Evolutionary conservation across 805 yeast genomes (phyloP).

Genomic region (Sugiyamaella marilandica): DNA sequence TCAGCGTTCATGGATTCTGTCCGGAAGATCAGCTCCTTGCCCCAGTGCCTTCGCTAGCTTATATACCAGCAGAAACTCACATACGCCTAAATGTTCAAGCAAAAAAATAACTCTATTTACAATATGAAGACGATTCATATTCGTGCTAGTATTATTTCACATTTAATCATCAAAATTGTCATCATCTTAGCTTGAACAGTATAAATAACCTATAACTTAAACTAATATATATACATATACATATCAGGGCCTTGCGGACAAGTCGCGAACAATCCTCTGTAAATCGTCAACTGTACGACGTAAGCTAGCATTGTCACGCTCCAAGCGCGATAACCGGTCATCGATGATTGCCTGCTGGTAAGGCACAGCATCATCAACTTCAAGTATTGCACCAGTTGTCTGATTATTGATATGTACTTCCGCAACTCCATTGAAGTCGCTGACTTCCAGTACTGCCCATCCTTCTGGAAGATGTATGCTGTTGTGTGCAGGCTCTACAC

Average conservation of each 20-base stretch:
- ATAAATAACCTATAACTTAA: no score
- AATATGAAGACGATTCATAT: neutral
- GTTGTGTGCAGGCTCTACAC: constrained; percentile 1
- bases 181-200: no score
- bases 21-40: neutral
- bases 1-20: neutral
- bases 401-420: constrained; percentile 14
- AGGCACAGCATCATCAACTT: neutral
- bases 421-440: constrained; percentile 4
- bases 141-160: neutral
- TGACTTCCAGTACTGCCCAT: constrained; percentile 17
- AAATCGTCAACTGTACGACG: neutral
- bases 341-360: neutral
- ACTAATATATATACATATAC: no score
- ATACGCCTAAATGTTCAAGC: neutral
- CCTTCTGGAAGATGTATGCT: constrained; percentile 15
- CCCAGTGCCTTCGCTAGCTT: no score
- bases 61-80: neutral
- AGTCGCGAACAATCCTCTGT: neutral
- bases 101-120: neutral
- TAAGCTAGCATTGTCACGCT: neutral
- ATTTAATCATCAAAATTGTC: neutral
- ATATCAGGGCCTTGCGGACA: neutral
- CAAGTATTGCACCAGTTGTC: neutral
- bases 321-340: neutral